phyloP scores from a whole-genome alignment of 495 filamentous ascomycete species.

The Neurospora sp. region DNA sequence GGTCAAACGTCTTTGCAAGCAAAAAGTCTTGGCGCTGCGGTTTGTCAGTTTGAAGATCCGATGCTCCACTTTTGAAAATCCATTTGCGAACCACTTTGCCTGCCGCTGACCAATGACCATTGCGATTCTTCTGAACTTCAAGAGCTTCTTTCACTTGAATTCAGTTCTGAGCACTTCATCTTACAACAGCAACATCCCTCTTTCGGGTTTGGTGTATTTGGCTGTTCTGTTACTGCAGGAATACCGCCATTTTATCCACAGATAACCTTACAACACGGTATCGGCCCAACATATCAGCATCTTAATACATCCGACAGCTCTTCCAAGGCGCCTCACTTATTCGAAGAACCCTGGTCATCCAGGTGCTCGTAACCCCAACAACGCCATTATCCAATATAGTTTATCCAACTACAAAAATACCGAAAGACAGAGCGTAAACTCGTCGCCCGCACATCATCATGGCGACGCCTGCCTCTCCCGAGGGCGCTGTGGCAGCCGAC shows the following conservation, averaged over 20 bases:
- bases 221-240: neutral
- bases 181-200: neutral
- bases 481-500: neutral
- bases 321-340: neutral
- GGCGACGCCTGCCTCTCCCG: neutral
- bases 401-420: neutral
- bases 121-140: neutral
- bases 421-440: neutral
- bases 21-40: neutral
- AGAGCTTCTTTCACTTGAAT: neutral
- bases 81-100: neutral
- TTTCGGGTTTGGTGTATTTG: neutral
- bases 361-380: neutral
- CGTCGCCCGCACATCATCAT: neutral
- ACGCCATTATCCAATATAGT: neutral
- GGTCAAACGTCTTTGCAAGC: neutral
- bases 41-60: neutral
- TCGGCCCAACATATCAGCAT: neutral
- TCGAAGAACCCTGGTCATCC: neutral
- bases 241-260: neutral
- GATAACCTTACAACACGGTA: neutral
- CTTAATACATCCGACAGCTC: neutral
- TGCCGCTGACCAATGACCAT: neutral
- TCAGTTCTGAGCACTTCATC: neutral
- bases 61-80: neutral